Evolutionary conservation across 805 yeast species (phyloP).

Genomic region (Myxozyma melibiosi): DNA sequence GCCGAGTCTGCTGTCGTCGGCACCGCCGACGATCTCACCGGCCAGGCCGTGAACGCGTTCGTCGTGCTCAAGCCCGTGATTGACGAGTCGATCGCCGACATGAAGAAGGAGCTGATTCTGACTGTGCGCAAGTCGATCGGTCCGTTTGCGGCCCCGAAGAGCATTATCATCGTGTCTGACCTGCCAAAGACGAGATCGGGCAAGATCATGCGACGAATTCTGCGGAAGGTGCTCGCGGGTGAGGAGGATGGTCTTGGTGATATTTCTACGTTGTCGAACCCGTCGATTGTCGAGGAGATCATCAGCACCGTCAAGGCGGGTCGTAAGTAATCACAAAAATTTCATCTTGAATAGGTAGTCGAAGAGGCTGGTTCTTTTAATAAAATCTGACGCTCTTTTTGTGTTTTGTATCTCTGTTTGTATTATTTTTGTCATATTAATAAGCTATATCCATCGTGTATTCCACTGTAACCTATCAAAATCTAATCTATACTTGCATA

Average conservation of each 20-base stretch:
- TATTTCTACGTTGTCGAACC: slow-evolving; percentile 83
- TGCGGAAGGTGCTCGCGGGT: slow-evolving; percentile 88
- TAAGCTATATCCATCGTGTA: background rate
- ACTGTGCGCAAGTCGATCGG: slow-evolving; percentile 93
- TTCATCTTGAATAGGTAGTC: no score
- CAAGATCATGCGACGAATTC: slow-evolving; percentile 96
- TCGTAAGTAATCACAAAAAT: slow-evolving; percentile 19
- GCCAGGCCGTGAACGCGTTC: slow-evolving; percentile 96
- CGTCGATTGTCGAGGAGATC: slow-evolving; percentile 76
- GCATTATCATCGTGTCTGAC: slow-evolving; percentile 79
- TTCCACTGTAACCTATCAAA: background rate
- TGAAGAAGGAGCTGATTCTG: slow-evolving; percentile 72
- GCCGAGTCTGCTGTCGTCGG: slow-evolving; percentile 98
- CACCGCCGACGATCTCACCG: slow-evolving; percentile 90
- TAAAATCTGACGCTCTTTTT: background rate
- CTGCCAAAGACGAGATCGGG: slow-evolving; percentile 98
- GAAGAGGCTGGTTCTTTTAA: no score
- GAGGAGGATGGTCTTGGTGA: slow-evolving; percentile 95
- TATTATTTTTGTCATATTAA: no score
- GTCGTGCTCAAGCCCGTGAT: slow-evolving; percentile 71
- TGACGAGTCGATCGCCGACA: slow-evolving; percentile 45
- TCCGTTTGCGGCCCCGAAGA: slow-evolving; percentile 92
- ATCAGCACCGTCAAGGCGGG: slow-evolving; percentile 44
- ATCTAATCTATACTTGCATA: background rate
- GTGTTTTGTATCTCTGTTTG: background rate